Base-by-base conservation (phyloP, 2,329 filamentous ascomycete genomes). In the Microdochium nivale region DNA sequence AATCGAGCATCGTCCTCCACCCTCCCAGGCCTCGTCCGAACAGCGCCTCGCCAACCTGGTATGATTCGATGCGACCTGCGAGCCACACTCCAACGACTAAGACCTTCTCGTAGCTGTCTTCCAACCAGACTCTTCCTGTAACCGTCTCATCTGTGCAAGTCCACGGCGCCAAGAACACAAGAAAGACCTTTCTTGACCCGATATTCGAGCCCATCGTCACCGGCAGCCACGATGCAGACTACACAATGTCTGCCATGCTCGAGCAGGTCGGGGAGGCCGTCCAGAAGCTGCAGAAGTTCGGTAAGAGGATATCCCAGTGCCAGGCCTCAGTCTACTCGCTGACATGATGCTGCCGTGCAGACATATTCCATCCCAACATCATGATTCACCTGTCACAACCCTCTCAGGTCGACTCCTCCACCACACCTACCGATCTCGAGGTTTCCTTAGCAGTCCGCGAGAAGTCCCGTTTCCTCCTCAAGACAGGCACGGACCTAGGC, bases 401-500 rank as follows among this genome's bases (percentile, higher is more conserved):
- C 11, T 78, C 83, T 54, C 79, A 81, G 48, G 79, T 83, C 46
- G 81, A 88, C 55, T 78, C 87, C 0, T 81, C 83, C 7, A 81
- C 84, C 10, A 83, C 83, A 2, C 82, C 86, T 2, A 90, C 84
- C 51, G 90, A 95, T 65, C 69, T 97, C 59, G 87, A 92, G 58
- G 80, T 96, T 50, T 87, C 86, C 61, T 78, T 96, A 52, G 83
- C 82, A 50, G 87, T 88, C 23, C 78, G 79, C 54, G 92, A 99
- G 70, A 84, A 88, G 58, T 86, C 88, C 30, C 84, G 87, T 37
- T 82, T 97, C 63, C 83, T 90, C 53, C 80, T 97, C 62, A 95
- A 95, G 73, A 96, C 91, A 0, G 94, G 94, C 54, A 97, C 94
- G 9, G 92, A 97, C 65, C 79, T 96, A 47, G 94, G 94, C 56